A percentile compares a stretch with the other conserved stretches of the same genome.
Evolutionary conservation across 345 rosid genomes (phyloP).

Genomic region (Pistacia vera): DNA sequence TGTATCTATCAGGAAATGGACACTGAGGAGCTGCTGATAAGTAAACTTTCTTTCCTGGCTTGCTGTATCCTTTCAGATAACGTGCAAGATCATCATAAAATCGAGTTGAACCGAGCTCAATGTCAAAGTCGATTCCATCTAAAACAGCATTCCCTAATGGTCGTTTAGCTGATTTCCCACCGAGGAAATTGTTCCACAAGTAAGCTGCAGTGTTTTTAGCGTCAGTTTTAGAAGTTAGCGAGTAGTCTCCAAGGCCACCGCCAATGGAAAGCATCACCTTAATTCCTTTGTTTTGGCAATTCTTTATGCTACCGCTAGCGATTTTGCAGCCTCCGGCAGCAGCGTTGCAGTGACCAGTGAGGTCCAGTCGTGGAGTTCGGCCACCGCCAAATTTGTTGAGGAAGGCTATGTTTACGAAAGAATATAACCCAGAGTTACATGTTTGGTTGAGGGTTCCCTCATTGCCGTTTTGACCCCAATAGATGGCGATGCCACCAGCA

Average conservation of each 20-base stretch:
- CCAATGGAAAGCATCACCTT: constrained; percentile 38
- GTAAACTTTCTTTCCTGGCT: constrained; percentile 48
- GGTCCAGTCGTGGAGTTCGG: constrained; percentile 29
- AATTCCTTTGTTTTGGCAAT: constrained; percentile 31
- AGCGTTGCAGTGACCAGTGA: constrained; percentile 38
- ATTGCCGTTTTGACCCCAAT: constrained; percentile 41
- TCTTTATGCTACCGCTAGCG: constrained; percentile 19
- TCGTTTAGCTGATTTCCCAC: constrained; percentile 31
- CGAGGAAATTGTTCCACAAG: constrained; percentile 31
- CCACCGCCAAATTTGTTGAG: constrained; percentile 35
- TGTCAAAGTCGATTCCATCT: constrained; percentile 37
- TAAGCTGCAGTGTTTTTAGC: constrained; percentile 27
- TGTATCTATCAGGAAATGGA: constrained; percentile 54
- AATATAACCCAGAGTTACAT: constrained; percentile 27
- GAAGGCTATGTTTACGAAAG: constrained; percentile 34
- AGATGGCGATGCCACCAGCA: constrained; percentile 31
- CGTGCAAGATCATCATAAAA: constrained; percentile 52
- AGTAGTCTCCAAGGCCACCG: constrained; percentile 32
- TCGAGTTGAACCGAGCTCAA: constrained; percentile 42
- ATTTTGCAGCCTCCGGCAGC: constrained; percentile 17
- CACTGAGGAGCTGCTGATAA: constrained; percentile 72
- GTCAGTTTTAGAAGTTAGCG: constrained; percentile 25
- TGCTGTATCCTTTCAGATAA: constrained; percentile 31
- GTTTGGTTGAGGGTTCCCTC: constrained; percentile 38
- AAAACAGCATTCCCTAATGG: constrained; percentile 25